phyloP scores from a whole-genome alignment of 2,329 filamentous ascomycete species.

The Xylaria sp. region DNA sequence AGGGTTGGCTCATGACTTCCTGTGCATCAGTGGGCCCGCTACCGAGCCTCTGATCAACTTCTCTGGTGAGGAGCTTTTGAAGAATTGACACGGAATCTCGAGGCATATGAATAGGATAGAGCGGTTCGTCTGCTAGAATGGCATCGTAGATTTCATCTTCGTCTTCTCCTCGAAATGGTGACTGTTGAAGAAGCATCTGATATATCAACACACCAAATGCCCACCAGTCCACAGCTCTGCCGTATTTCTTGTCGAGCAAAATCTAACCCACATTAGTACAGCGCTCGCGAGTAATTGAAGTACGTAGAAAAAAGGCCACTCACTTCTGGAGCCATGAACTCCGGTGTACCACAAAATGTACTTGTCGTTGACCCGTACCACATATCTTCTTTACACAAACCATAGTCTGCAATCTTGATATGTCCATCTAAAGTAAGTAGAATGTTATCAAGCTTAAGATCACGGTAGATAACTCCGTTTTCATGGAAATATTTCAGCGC shows the following conservation, averaged over 20 bases:
- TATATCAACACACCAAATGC: constrained; percentile 99
- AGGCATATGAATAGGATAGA: constrained; percentile 99
- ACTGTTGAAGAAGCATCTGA: constrained; percentile 99
- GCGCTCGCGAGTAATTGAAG: background rate
- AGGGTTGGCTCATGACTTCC: constrained; percentile 98
- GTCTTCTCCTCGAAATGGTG: constrained; percentile 97
- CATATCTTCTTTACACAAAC: constrained; percentile 99
- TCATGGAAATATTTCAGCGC: constrained; percentile 99
- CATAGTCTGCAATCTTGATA: constrained; percentile 98
- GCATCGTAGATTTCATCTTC: constrained; percentile 99
- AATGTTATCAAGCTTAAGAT: constrained; percentile 94
- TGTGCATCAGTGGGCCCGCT: constrained; percentile 97
- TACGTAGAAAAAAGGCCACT: constrained; percentile 41
- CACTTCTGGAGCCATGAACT: constrained; percentile 99
- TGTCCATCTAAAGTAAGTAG: constrained; percentile 93
- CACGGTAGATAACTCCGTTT: constrained; percentile 98
- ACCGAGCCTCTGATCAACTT: constrained; percentile 91
- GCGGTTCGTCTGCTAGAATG: constrained; percentile 94
- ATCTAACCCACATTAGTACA: constrained; percentile 69
- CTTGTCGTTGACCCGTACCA: constrained; percentile 98
- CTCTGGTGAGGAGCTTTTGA: constrained; percentile 94
- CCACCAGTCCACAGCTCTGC: constrained; percentile 98
- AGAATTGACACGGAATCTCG: constrained; percentile 97
- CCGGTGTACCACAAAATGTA: constrained; percentile 99
- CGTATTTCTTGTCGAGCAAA: constrained; percentile 97